Conservation (phyloP, 1,284 basidiomycete species). For the Apiotrichum sp. region DNA sequence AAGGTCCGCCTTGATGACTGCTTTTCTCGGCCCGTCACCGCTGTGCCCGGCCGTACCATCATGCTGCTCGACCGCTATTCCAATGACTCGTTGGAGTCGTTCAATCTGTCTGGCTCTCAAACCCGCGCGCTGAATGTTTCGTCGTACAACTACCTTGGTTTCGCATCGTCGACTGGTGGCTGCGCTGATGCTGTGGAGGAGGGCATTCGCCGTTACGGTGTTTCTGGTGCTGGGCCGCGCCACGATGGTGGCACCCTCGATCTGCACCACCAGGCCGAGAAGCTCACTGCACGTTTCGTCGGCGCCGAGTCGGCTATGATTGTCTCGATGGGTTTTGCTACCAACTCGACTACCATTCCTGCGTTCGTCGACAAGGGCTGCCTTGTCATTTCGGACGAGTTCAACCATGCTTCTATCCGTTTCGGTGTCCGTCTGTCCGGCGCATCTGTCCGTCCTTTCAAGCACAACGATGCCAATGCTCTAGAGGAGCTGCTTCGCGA, state of each 20-base stretch:
- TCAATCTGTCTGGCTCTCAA: slow-evolving; percentile 68
- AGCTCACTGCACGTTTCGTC: slow-evolving; percentile 81
- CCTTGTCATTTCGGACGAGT: slow-evolving; percentile 93
- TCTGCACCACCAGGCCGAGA: slow-evolving; percentile 74
- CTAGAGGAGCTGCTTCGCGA: slow-evolving; percentile 80
- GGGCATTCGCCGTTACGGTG: slow-evolving; percentile 67
- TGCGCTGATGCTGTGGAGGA: slow-evolving; percentile 91
- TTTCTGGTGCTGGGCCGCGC: slow-evolving; percentile 69
- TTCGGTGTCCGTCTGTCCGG: slow-evolving; percentile 87
- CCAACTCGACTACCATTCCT: slow-evolving; percentile 92
- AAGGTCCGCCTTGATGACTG: slow-evolving; percentile 94
- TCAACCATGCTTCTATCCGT: slow-evolving; percentile 93
- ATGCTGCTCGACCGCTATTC: slow-evolving; percentile 77
- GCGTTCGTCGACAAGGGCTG: slow-evolving; percentile 86
- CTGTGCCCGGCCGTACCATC: slow-evolving; percentile 92
- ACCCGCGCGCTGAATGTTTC: slow-evolving; percentile 93
- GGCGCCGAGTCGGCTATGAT: slow-evolving; percentile 85
- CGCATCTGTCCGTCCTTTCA: slow-evolving; percentile 86
- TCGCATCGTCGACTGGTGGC: slow-evolving; percentile 86
- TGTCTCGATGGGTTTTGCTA: slow-evolving; percentile 95
- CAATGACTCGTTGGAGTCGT: slow-evolving; percentile 73
- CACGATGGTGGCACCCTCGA: slow-evolving; percentile 80
- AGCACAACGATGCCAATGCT: slow-evolving; percentile 89
- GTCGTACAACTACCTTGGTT: slow-evolving; percentile 99
- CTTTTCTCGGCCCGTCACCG: slow-evolving; percentile 88